Percentiles rank a stretch among this genome's conserved stretches.
Evolutionary conservation across 2,329 filamentous ascomycete genomes (phyloP).

Genomic region (Magnaporthiopsis rhizophila): DNA sequence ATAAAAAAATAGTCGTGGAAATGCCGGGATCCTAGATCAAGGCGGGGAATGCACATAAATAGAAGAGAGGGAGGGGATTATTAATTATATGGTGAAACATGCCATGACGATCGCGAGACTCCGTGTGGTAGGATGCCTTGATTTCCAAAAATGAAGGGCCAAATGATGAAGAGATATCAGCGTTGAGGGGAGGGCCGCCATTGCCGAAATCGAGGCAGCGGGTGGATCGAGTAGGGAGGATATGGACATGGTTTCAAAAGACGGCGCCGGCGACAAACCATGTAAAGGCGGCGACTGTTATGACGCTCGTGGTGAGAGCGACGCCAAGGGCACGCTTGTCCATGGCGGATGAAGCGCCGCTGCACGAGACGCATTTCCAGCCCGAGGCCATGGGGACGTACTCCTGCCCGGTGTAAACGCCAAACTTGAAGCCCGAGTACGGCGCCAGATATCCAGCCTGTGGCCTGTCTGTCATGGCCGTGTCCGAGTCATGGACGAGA

Average conservation of each 20-base stretch:
- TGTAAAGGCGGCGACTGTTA: conserved; percentile 53
- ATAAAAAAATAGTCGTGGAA: not conserved
- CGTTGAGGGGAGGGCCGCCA: not conserved
- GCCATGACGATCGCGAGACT: not conserved
- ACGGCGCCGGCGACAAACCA: conserved; percentile 52
- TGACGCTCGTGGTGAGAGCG: conserved; percentile 43
- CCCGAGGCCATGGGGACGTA: conserved; percentile 42
- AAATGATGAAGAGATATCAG: not conserved
- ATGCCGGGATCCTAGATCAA: not conserved
- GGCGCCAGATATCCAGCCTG: conserved; percentile 48
- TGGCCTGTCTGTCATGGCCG: conserved; percentile 38
- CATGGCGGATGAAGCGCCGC: conserved; percentile 37
- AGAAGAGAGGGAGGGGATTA: not conserved
- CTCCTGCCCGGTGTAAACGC: conserved; percentile 44
- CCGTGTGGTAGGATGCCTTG: not conserved
- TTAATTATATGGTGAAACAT: not conserved
- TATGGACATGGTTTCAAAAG: conserved; percentile 13
- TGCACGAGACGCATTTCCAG: conserved; percentile 52
- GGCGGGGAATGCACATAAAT: not conserved
- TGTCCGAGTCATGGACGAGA: conserved; percentile 52
- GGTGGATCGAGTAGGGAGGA: not conserved
- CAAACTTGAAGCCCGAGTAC: conserved; percentile 43
- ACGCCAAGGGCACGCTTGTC: conserved; percentile 41
- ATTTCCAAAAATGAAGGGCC: not conserved
- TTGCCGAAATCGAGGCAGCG: not conserved